Evolutionary conservation across 345 rosid species (phyloP).

Genomic region (Citrus glauca): DNA sequence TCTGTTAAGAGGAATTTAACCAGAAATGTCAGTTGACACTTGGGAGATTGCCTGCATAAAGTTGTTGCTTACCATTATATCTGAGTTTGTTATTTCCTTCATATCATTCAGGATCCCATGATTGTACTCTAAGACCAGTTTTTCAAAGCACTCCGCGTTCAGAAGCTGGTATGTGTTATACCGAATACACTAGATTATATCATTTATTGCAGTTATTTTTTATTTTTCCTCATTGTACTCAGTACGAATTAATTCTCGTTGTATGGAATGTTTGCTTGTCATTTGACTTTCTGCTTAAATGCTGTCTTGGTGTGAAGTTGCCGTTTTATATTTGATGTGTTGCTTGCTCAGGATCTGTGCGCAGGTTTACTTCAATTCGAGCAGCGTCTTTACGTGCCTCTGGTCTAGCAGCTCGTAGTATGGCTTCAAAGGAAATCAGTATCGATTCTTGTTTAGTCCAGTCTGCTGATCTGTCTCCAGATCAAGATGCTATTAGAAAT

Average conservation of each 20-base stretch:
- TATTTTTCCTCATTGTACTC: background rate
- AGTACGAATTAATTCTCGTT: background rate
- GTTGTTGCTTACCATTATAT: background rate
- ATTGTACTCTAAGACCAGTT: constrained; percentile 12
- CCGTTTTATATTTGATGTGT: background rate
- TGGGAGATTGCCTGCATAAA: background rate
- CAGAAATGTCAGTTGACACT: background rate
- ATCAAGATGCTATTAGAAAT: constrained; percentile 20
- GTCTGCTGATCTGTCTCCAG: constrained; percentile 32
- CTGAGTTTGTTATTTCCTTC: constrained; percentile 8
- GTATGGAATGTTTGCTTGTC: background rate
- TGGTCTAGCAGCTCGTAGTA: constrained; percentile 50
- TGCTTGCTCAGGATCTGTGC: constrained; percentile 33
- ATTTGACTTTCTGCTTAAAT: background rate
- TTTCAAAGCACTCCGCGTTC: constrained; percentile 15
- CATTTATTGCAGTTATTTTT: background rate
- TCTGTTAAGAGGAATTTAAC: background rate
- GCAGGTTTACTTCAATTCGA: constrained; percentile 68
- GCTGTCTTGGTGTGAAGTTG: background rate
- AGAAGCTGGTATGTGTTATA: constrained; percentile 16
- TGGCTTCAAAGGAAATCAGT: constrained; percentile 18
- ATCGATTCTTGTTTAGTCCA: constrained; percentile 22
- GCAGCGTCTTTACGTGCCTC: constrained; percentile 65
- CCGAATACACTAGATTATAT: background rate
- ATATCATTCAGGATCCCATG: constrained; percentile 18